These are phyloP conservation scores for Penicilliopsis zonata DNA, from an alignment of 495 filamentous ascomycete species.

Conservation along the genomic window DNA sequence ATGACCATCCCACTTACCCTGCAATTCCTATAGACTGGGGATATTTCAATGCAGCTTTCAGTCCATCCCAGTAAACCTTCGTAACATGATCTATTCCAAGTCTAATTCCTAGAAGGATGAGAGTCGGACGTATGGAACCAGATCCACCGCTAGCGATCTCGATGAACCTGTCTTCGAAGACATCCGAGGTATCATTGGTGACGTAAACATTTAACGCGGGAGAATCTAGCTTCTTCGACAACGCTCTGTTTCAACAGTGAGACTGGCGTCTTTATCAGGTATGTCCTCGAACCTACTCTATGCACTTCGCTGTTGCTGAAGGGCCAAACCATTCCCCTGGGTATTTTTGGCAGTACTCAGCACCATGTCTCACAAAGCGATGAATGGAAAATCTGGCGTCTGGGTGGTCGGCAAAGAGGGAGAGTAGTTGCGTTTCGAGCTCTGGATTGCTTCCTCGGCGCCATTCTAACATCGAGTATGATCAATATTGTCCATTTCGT, in stretches of 20 bases:
- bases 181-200: constrained; percentile 78
- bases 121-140: constrained; percentile 61
- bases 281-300: constrained; percentile 52
- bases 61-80: constrained; percentile 79
- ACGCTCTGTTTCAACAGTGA: constrained; percentile 41
- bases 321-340: constrained; percentile 99
- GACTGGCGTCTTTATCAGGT: constrained; percentile 1
- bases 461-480: too few relatives aligned
- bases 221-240: constrained; percentile 47
- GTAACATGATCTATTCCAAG: constrained; percentile 91
- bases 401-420: constrained; percentile 80
- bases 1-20: too few relatives aligned
- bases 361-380: constrained; percentile 81
- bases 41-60: constrained; percentile 70
- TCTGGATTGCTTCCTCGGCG: constrained; percentile 42
- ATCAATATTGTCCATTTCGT: too few relatives aligned
- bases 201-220: constrained; percentile 68
- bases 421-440: constrained; percentile 63
- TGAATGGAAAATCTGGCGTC: constrained; percentile 90
- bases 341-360: constrained; percentile 79
- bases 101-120: constrained; percentile 78
- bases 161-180: constrained; percentile 83
- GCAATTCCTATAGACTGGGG: constrained; percentile 90
- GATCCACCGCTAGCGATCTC: constrained; percentile 54
- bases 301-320: constrained; percentile 92